Percentiles rank a stretch among this genome's conserved stretches.
Conservation (phyloP, 768 basidiomycete species). For the Amyloporia xantha region DNA sequence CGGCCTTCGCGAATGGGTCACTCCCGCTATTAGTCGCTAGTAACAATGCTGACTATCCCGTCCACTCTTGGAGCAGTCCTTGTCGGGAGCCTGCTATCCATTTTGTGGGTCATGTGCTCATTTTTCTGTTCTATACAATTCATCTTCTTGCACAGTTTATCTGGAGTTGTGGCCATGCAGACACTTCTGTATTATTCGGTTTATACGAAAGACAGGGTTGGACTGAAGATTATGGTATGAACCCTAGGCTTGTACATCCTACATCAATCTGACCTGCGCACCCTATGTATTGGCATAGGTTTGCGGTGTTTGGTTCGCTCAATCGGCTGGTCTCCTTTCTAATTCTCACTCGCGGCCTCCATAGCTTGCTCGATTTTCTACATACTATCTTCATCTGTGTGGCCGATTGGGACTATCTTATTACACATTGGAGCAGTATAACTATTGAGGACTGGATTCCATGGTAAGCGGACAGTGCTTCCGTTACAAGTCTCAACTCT, state of each 20-base stretch:
- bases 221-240: constrained; percentile 13
- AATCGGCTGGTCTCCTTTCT: too few species aligned
- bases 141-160: too few species aligned
- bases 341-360: too few species aligned
- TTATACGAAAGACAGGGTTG: constrained; percentile 8
- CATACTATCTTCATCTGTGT: constrained; percentile 21
- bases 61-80: constrained; percentile 14
- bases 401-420: constrained; percentile 21
- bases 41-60: too few species aligned
- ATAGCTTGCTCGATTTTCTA: constrained; percentile 20
- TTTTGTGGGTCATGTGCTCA: constrained; percentile 8
- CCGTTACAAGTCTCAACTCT: too few species aligned
- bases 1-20: too few species aligned
- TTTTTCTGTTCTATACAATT: too few species aligned
- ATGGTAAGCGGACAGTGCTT: constrained; percentile 12
- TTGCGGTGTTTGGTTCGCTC: constrained; percentile 8
- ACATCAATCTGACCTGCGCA: background rate
- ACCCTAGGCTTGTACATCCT: too few species aligned
- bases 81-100: constrained; percentile 14
- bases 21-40: too few species aligned
- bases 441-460: constrained; percentile 19
- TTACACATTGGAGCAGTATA: constrained; percentile 16
- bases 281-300: constrained; percentile 8
- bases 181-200: constrained; percentile 12
- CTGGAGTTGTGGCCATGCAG: constrained; percentile 17